Conservation (phyloP, 345 rosid species). For the Theobroma cacao region DNA sequence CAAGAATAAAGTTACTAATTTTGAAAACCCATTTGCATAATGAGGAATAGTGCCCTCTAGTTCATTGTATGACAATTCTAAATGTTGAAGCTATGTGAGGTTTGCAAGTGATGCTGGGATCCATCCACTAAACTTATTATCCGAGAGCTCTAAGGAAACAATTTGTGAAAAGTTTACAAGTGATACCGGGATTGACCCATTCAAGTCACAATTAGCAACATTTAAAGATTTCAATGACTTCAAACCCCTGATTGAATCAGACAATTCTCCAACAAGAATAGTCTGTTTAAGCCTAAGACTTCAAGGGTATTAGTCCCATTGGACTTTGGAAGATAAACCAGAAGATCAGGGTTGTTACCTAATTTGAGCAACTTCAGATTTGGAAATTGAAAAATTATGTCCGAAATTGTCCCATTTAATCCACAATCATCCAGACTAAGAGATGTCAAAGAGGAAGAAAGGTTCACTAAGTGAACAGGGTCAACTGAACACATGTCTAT, state of each 20-base stretch:
- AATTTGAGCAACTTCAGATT: neutral
- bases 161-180: constrained; percentile 26
- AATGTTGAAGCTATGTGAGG: neutral
- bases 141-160: neutral
- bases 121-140: constrained; percentile 17
- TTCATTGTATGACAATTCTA: neutral
- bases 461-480: neutral
- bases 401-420: constrained; percentile 13
- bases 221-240: neutral
- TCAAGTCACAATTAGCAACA: neutral
- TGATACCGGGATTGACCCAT: constrained; percentile 26
- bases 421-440: neutral
- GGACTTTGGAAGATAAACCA: neutral
- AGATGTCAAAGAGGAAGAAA: constrained; percentile 7
- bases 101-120: constrained; percentile 19
- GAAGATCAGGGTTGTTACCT: neutral
- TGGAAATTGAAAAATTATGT: constrained; percentile 8
- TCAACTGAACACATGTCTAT: neutral
- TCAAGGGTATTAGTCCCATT: neutral
- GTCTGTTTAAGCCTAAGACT: constrained; percentile 5
- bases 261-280: constrained; percentile 19
- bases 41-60: neutral
- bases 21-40: neutral
- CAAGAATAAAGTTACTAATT: neutral
- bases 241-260: constrained; percentile 19